A percentile compares a stretch with the other conserved stretches of the same genome.
phyloP scores from a whole-genome alignment of 2,329 filamentous ascomycete genomes.

The Fusarium agapanthi region DNA sequence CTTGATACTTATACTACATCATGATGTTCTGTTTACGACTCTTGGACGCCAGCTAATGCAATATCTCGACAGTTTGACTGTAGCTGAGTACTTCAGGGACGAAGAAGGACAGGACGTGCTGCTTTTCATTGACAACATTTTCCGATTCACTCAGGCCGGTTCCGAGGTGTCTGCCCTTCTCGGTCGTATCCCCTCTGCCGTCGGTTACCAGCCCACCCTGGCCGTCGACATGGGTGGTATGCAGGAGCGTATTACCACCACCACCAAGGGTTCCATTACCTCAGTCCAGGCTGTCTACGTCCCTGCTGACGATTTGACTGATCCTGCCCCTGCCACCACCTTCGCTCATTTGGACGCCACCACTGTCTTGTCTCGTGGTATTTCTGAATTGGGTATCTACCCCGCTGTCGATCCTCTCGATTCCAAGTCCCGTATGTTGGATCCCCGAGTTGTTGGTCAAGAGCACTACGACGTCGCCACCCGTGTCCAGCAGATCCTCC shows the following conservation, averaged over 20 bases:
- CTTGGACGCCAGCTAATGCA: not conserved
- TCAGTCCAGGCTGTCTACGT: constrained; percentile 99
- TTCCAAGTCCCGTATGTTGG: constrained; percentile 99
- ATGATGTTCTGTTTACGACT: not conserved
- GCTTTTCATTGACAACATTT: constrained; percentile 99
- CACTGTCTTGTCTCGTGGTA: constrained; percentile 99
- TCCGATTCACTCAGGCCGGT: constrained; percentile 99
- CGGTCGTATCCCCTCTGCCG: constrained; percentile 99
- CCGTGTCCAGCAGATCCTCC: constrained; percentile 98
- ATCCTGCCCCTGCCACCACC: constrained; percentile 98
- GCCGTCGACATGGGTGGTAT: constrained; percentile 99
- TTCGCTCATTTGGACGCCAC: constrained; percentile 99
- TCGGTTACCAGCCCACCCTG: constrained; percentile 99
- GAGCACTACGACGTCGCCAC: constrained; percentile 97
- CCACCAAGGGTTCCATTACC: constrained; percentile 99
- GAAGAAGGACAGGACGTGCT: constrained; percentile 90
- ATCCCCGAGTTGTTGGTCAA: constrained; percentile 97
- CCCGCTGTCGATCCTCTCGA: constrained; percentile 99
- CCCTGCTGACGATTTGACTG: constrained; percentile 99
- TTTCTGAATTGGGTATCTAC: constrained; percentile 99
- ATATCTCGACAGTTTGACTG: constrained; percentile 54
- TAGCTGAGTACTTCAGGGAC: constrained; percentile 85
- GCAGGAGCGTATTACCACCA: constrained; percentile 99
- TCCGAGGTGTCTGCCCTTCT: constrained; percentile 99
- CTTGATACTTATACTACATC: not conserved